phyloP scores from a whole-genome alignment of 2,329 filamentous ascomycete species.

The Cercospora nicotianae region DNA sequence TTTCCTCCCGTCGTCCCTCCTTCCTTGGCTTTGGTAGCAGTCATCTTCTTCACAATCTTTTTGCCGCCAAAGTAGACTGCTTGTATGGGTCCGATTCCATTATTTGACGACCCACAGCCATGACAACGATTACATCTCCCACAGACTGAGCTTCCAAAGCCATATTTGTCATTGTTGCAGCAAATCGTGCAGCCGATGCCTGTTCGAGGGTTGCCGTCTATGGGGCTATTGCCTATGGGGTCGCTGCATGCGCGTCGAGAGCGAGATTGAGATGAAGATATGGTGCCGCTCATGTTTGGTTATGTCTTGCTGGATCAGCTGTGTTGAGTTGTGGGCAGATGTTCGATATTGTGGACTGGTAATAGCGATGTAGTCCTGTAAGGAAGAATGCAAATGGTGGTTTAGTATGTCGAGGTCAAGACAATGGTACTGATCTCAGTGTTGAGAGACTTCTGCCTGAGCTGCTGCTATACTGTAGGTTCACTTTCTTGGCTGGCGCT shows the following conservation, averaged over 20 bases:
- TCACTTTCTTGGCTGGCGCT: neutral
- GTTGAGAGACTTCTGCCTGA: neutral
- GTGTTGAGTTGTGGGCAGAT: neutral
- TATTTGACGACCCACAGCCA: constrained; percentile 20
- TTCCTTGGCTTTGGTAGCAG: neutral
- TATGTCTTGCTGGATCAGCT: neutral
- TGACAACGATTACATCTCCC: constrained; percentile 22
- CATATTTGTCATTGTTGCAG: constrained; percentile 19
- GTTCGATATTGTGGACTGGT: neutral
- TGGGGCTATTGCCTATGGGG: constrained; percentile 14
- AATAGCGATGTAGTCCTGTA: neutral
- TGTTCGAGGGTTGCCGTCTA: neutral
- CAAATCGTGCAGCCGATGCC: constrained; percentile 16
- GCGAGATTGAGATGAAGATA: neutral
- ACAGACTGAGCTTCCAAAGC: constrained; percentile 19
- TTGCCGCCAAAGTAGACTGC: constrained; percentile 20
- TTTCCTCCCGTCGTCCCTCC: neutral
- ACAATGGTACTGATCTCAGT: neutral
- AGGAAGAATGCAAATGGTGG: neutral
- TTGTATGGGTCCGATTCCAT: constrained; percentile 23
- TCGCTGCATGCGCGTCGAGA: constrained; percentile 14
- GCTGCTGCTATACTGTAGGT: neutral
- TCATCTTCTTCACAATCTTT: constrained; percentile 16
- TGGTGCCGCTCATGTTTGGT: neutral
- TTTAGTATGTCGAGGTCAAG: neutral